phyloP scores from a whole-genome alignment of 129 eudicot genomes.

The Flaveria robusta region DNA sequence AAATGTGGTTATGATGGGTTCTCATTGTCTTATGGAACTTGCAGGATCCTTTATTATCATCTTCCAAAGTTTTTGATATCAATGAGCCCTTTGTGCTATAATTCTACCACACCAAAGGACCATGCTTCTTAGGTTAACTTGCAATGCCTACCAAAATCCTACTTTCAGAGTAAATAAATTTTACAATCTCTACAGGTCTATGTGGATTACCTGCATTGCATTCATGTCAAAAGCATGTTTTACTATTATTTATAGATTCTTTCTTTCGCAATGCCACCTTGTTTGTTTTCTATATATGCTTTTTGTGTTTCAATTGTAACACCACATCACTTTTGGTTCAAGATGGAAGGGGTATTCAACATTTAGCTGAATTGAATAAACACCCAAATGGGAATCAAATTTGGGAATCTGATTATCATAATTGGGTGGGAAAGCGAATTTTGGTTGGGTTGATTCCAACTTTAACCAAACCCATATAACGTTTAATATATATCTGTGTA shows the following conservation, averaged over 20 bases:
- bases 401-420: not conserved
- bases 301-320: not conserved
- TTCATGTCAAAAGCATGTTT: not conserved
- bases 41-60: conserved; percentile 6
- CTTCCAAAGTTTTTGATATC: conserved; percentile 9
- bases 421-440: not conserved
- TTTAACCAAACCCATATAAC: too few relatives aligned
- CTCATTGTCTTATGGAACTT: not conserved
- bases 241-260: not conserved
- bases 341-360: not conserved
- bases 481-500: too few relatives aligned
- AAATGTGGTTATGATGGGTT: not conserved
- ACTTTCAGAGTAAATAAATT: not conserved
- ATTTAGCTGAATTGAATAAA: not conserved
- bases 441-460: not conserved
- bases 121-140: not conserved
- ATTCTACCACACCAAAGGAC: not conserved
- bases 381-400: not conserved
- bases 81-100: not conserved
- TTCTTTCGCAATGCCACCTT: not conserved
- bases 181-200: not conserved
- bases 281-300: not conserved
- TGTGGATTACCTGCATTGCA: not conserved
- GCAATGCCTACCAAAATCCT: not conserved
- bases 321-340: not conserved